Evolutionary conservation across 345 rosid species (phyloP).

Genomic region (Arabidopsis arenosa): DNA sequence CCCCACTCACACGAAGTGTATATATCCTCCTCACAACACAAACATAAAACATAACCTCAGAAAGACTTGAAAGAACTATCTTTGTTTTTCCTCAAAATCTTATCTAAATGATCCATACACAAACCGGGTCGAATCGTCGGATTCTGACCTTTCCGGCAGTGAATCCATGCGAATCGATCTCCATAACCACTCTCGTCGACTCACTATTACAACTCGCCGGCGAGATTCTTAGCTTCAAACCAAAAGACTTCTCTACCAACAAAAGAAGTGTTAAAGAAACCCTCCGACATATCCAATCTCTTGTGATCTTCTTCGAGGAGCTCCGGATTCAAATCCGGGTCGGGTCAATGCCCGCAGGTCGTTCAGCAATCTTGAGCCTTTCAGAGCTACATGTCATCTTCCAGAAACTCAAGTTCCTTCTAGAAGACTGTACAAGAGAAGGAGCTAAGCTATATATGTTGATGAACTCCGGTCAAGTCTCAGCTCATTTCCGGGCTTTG

Average conservation of each 20-base stretch:
- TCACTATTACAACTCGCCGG: constrained; percentile 57
- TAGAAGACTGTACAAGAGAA: constrained; percentile 68
- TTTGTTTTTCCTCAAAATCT: neutral
- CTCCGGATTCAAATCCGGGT: constrained; percentile 42
- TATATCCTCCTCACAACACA: constrained; percentile 25
- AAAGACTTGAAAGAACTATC: neutral
- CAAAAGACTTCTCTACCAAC: constrained; percentile 54
- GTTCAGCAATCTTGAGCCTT: constrained; percentile 51
- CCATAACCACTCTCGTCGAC: constrained; percentile 54
- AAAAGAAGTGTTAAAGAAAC: constrained; percentile 52
- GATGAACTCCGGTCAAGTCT: constrained; percentile 60
- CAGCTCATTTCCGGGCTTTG: constrained; percentile 55
- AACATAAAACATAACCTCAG: constrained; percentile 7
- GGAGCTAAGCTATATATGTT: constrained; percentile 68
- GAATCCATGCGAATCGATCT: constrained; percentile 55
- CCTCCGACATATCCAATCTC: constrained; percentile 58
- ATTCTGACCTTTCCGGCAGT: constrained; percentile 68
- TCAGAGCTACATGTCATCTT: constrained; percentile 74
- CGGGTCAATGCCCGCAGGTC: constrained; percentile 13
- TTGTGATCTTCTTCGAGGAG: constrained; percentile 60
- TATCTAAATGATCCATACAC: constrained; percentile 48
- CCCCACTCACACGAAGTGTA: constrained; percentile 29
- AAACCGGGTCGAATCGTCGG: constrained; percentile 61
- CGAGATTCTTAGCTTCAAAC: constrained; percentile 51
- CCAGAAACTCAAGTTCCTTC: constrained; percentile 61